Evolutionary conservation across 1,284 basidiomycete genomes (phyloP), one percentile per base, ranked within the genome.

Genomic region (Schizophyllum commune): DNA sequence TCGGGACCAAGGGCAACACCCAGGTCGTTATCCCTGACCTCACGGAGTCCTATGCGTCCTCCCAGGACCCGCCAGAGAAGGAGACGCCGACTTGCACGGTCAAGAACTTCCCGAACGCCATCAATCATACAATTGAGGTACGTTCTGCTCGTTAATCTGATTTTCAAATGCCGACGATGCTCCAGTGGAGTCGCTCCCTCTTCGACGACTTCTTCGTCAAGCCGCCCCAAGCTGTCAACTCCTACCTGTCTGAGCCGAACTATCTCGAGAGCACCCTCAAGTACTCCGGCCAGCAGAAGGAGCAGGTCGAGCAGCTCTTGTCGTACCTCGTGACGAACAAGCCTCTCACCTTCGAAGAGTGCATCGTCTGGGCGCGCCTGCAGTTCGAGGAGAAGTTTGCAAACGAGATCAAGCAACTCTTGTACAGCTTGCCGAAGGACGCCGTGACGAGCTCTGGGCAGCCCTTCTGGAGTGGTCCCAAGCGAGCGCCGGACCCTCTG

Each of bases 21-120:
- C 97, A 99, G 77, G 96, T 99, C 64, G 85, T 99, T 63, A 84
- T 98, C 56, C 98, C 97, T 20, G 86, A 98, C 74, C 70, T 99
- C 58, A 98, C 97, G 47, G 97, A 99, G 76, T 98, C 95, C 15
- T 99, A 99, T 75, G 91, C 93, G 21, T 98, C 96, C 5, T 98
- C 96, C 20, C 97, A 99, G 77, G 97, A 99, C 74, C 97, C 97
- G 55, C 97, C 97, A 19, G 98, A 99, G 78, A 99, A 98, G 78
- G 92, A 96, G 71, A 91, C 96, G 15, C 94, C 98, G 9, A 94
- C 94, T 52, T 99, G 98, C 77, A 99, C 97, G 8, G 92, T 99
- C 71, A 99, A 98, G 79, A 98, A 95, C 77, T 99, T 99, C 85
- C 97, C 97, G 32, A 98, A 99, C 73, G 89, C 91, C 39, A 99